Evolutionary conservation across 805 yeast genomes (phyloP).

Genomic region (Schwanniomyces pseudopolymorphus): DNA sequence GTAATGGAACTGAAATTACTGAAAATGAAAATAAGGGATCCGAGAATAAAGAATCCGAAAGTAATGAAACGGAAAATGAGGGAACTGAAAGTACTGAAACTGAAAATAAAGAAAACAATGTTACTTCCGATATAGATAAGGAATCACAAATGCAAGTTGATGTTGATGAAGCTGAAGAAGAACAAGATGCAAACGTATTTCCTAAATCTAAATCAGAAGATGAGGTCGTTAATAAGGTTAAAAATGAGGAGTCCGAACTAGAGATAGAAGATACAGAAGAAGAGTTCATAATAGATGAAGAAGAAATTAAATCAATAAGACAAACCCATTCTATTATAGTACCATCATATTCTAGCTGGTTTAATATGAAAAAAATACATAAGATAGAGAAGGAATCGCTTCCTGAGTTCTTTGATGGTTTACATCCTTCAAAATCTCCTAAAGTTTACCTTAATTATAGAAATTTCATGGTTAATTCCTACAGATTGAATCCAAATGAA

Average conservation of each 20-base stretch:
- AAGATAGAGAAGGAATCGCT: constrained; percentile 78
- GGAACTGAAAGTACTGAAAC: not conserved
- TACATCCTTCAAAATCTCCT: constrained; percentile 77
- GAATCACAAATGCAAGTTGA: not conserved
- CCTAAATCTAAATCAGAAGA: not conserved
- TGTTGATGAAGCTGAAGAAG: not conserved
- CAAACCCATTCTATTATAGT: constrained; percentile 84
- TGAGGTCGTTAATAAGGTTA: not conserved
- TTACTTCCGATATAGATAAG: not conserved
- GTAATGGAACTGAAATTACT: constrained; percentile 8
- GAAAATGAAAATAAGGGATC: constrained; percentile 6
- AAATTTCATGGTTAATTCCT: constrained; percentile 85
- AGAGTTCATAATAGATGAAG: not conserved
- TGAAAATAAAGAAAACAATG: not conserved
- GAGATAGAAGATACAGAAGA: constrained; percentile 5
- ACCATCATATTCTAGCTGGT: constrained; percentile 90
- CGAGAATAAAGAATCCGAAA: not conserved
- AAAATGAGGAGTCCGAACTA: not conserved
- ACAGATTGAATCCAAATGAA: constrained; percentile 85
- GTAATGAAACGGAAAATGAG: not conserved
- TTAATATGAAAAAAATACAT: constrained; percentile 67
- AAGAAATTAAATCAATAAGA: constrained; percentile 12
- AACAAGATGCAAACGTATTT: not conserved
- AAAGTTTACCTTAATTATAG: constrained; percentile 77
- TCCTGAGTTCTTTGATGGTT: constrained; percentile 81